A percentile compares a stretch with the other conserved stretches of the same genome.
Conservation (phyloP, 305 asterid genomes). For the Fraxinus xanthoxyloides region DNA sequence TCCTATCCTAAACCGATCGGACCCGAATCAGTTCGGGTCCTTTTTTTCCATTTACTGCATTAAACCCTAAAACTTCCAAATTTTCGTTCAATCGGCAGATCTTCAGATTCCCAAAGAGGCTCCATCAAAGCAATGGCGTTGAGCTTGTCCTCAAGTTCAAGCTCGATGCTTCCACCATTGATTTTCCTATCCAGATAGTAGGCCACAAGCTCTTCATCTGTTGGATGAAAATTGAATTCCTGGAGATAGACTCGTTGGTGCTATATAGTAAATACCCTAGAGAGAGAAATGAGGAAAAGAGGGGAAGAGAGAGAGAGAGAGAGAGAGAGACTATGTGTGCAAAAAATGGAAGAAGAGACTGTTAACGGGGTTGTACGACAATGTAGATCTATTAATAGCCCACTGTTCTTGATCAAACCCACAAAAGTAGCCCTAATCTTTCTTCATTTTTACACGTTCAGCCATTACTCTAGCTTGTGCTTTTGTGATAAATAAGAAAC, state of each 20-base stretch:
- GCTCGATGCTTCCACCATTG: slow-evolving; percentile 55
- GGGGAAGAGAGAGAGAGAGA: too few species aligned
- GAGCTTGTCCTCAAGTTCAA: too few species aligned
- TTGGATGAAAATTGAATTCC: slow-evolving; percentile 73
- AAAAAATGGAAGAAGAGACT: background rate
- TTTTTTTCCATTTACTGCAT: too few species aligned
- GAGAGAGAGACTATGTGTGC: background rate
- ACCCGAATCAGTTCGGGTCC: too few species aligned
- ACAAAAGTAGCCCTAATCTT: slow-evolving; percentile 55
- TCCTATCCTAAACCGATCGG: too few species aligned
- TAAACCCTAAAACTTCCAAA: too few species aligned
- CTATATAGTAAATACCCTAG: slow-evolving; percentile 23
- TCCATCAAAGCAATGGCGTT: too few species aligned
- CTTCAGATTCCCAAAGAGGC: too few species aligned
- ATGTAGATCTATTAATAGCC: slow-evolving; percentile 26
- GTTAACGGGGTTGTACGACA: slow-evolving; percentile 13
- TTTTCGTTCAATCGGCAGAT: too few species aligned
- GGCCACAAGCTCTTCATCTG: slow-evolving; percentile 72
- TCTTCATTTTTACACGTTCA: slow-evolving; percentile 33
- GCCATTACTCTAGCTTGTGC: background rate
- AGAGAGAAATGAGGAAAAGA: too few species aligned
- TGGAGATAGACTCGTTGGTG: slow-evolving; percentile 58
- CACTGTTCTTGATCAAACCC: slow-evolving; percentile 40
- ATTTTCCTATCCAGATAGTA: slow-evolving; percentile 61
- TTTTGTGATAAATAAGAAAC: background rate